phyloP scores from a whole-genome alignment of 148 eudicot species.

The Amaranthus palmeri region DNA sequence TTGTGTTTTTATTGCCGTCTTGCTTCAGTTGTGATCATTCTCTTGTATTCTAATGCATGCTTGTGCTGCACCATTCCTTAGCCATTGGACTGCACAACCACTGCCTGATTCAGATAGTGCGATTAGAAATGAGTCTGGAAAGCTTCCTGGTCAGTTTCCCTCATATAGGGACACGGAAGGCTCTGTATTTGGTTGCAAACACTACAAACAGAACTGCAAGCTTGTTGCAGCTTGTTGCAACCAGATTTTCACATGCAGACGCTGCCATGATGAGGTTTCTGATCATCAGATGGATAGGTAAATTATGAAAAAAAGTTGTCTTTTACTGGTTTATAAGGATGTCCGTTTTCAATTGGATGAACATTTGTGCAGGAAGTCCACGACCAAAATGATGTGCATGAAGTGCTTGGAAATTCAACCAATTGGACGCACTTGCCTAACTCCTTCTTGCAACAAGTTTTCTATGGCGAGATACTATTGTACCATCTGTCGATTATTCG shows the following conservation, averaged over 20 bases:
- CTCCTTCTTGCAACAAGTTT: conserved; percentile 50
- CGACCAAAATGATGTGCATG: conserved; percentile 93
- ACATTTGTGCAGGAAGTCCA: conserved; percentile 62
- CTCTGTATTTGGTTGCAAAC: conserved; percentile 69
- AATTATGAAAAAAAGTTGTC: neutral
- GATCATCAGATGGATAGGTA: conserved; percentile 85
- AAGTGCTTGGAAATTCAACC: conserved; percentile 80
- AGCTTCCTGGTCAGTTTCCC: conserved; percentile 64
- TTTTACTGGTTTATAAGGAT: conserved; percentile 9
- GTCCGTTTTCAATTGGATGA: conserved; percentile 11
- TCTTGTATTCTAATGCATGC: conserved; percentile 14
- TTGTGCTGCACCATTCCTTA: conserved; percentile 24
- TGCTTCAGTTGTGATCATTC: neutral
- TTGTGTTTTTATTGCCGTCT: too few species aligned
- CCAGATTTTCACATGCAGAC: conserved; percentile 68
- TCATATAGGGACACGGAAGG: conserved; percentile 54
- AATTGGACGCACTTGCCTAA: conserved; percentile 57
- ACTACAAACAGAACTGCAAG: conserved; percentile 93
- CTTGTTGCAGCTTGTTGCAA: conserved; percentile 80
- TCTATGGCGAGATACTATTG: conserved; percentile 90
- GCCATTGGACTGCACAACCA: conserved; percentile 60
- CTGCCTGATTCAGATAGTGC: conserved; percentile 31
- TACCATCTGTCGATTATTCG: conserved; percentile 81
- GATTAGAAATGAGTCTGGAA: conserved; percentile 34
- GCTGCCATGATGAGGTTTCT: conserved; percentile 77